phyloP scores from a whole-genome alignment of 768 basidiomycete genomes.

The Leccinellum albellum region DNA sequence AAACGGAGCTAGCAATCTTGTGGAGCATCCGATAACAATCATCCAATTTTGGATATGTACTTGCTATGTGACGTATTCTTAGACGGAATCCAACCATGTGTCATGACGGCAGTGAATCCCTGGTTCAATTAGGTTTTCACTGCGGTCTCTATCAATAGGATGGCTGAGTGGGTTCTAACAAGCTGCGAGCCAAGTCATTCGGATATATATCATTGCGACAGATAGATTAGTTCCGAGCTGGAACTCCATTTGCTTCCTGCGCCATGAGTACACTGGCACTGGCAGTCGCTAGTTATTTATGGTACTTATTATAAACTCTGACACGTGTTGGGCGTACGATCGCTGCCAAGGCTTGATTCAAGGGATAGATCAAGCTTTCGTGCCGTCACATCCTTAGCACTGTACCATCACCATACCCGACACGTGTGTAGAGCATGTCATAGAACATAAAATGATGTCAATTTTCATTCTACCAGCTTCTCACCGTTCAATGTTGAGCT shows the following conservation, averaged over 20 bases:
- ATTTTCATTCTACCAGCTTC: conserved; percentile 1
- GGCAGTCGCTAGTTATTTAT: background rate
- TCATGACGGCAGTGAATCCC: background rate
- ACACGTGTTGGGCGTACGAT: background rate
- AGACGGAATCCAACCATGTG: background rate
- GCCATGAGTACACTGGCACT: background rate
- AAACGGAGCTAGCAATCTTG: background rate
- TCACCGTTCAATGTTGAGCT: background rate
- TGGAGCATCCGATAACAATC: conserved; percentile 1
- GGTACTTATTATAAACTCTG: background rate
- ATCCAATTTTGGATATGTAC: background rate
- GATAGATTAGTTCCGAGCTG: background rate
- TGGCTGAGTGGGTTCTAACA: background rate
- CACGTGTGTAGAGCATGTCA: conserved; percentile 12
- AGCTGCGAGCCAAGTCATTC: background rate
- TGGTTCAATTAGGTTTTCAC: background rate
- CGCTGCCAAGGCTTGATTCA: background rate
- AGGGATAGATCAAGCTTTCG: background rate
- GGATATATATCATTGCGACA: background rate
- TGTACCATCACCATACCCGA: background rate
- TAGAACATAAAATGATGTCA: background rate
- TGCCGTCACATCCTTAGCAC: background rate
- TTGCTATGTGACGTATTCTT: background rate
- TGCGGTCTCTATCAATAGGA: background rate
- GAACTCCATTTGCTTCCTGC: background rate